A percentile compares a stretch with the other conserved stretches of the same genome.
Conservation (phyloP, 2,329 filamentous ascomycete species). For the Aphanoascus verrucosus region DNA sequence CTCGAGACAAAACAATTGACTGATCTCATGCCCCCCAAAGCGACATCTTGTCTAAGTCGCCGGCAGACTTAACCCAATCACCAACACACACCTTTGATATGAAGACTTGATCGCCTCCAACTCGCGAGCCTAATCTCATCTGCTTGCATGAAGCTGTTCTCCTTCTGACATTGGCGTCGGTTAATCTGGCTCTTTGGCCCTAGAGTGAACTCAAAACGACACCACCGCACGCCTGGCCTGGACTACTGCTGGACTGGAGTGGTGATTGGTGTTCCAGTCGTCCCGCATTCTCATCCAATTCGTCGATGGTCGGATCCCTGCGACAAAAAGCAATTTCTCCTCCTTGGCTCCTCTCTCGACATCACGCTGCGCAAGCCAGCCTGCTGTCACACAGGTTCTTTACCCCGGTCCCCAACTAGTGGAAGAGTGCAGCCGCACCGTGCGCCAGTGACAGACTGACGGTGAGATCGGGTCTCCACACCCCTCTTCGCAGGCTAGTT, state of each 20-base stretch:
- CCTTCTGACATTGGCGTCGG: not conserved
- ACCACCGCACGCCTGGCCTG: not conserved
- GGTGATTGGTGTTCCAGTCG: conserved; percentile 6
- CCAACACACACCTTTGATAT: not conserved
- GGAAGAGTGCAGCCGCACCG: conserved; percentile 18
- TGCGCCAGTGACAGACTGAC: conserved; percentile 18
- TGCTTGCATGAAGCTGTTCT: not conserved
- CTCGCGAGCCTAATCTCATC: not conserved
- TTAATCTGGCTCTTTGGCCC: not conserved
- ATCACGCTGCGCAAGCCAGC: conserved; percentile 2
- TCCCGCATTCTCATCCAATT: conserved; percentile 1
- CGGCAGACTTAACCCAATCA: not conserved
- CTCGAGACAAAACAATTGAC: not conserved
- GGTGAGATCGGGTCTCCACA: conserved; percentile 12
- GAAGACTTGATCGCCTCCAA: not conserved
- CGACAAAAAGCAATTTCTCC: not conserved
- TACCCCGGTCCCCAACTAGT: conserved; percentile 14
- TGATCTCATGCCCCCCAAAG: too few species aligned
- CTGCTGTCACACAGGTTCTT: conserved; percentile 14
- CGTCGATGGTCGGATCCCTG: conserved; percentile 6
- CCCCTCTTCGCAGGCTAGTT: not conserved
- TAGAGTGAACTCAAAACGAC: conserved; percentile 2
- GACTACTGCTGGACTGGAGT: not conserved
- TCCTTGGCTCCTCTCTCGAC: not conserved
- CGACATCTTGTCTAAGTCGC: too few species aligned